Percentiles rank a stretch among this genome's conserved stretches.
These are phyloP conservation scores for Cercospora berteroae DNA, from an alignment of 2,329 filamentous ascomycete species.

Conservation along the genomic window DNA sequence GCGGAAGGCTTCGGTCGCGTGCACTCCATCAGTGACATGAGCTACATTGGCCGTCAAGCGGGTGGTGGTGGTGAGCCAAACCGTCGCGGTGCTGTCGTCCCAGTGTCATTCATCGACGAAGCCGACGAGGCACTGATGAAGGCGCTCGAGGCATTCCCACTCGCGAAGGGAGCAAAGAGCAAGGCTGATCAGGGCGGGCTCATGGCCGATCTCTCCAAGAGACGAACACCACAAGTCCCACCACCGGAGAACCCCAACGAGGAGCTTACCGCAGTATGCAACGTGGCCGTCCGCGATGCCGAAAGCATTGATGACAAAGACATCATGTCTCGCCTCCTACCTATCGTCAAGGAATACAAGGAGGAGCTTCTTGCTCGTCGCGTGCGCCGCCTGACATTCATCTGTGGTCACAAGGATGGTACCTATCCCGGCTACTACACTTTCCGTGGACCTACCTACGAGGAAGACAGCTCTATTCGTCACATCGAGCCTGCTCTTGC, in stretches of 20 bases:
- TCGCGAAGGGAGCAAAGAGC: slow-evolving; percentile 37
- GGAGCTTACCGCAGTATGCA: slow-evolving; percentile 87
- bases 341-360: slow-evolving; percentile 76
- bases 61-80: slow-evolving; percentile 64
- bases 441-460: slow-evolving; percentile 87
- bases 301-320: slow-evolving; percentile 82
- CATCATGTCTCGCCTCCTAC: slow-evolving; percentile 70
- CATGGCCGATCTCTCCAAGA: slow-evolving; percentile 70
- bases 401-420: slow-evolving; percentile 90
- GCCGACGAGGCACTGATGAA: slow-evolving; percentile 81
- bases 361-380: slow-evolving; percentile 76
- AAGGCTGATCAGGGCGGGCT: slow-evolving; percentile 53
- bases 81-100: slow-evolving; percentile 90
- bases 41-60: slow-evolving; percentile 72
- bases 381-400: slow-evolving; percentile 90
- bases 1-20: slow-evolving; percentile 72
- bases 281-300: slow-evolving; percentile 84
- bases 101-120: slow-evolving; percentile 90
- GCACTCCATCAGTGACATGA: slow-evolving; percentile 95
- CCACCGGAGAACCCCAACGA: slow-evolving; percentile 60
- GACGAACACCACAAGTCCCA: slow-evolving; percentile 54
- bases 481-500: slow-evolving; percentile 94
- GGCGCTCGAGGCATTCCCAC: slow-evolving; percentile 78
- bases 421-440: slow-evolving; percentile 97
- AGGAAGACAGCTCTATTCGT: slow-evolving; percentile 92